Evolutionary conservation across 192 early-diverging fungal genomes (phyloP).

Genomic region (Powellomyces hirtus): DNA sequence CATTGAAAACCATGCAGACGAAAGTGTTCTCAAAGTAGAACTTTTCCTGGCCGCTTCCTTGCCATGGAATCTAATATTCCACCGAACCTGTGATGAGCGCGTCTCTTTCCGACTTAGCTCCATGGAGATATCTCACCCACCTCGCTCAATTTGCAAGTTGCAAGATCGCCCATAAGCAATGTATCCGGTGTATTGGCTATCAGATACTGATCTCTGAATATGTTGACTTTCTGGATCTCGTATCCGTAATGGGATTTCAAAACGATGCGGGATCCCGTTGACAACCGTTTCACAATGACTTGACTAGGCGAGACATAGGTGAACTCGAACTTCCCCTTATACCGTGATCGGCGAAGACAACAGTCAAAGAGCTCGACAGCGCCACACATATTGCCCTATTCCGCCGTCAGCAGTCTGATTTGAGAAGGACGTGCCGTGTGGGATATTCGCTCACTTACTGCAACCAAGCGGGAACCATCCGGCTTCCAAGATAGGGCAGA

Average conservation of each 20-base stretch:
- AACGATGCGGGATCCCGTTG: constrained; percentile 65
- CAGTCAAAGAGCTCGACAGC: constrained; percentile 66
- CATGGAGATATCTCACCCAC: no score
- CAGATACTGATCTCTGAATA: constrained; percentile 66
- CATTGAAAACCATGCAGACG: constrained; percentile 68
- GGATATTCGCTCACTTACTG: constrained; percentile 30
- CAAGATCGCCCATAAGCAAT: constrained; percentile 62
- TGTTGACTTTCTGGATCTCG: constrained; percentile 67
- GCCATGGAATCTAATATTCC: constrained; percentile 60
- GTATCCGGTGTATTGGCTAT: constrained; percentile 64
- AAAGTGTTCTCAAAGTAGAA: constrained; percentile 63
- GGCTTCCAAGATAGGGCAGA: constrained; percentile 59
- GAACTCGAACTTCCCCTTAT: constrained; percentile 72
- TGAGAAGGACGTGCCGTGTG: background rate
- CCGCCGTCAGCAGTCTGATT: no score
- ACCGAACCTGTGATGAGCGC: no score
- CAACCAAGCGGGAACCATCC: constrained; percentile 59
- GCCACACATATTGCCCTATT: constrained; percentile 54
- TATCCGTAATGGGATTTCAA: constrained; percentile 66
- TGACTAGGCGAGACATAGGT: constrained; percentile 63
- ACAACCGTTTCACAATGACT: constrained; percentile 68
- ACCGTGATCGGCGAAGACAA: constrained; percentile 58
- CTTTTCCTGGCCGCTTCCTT: constrained; percentile 51
- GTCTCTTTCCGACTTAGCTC: no score
- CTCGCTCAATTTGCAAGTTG: constrained; percentile 62